Evolutionary conservation across 306 rosid genomes (phyloP).

Genomic region (Vigna hirtella): DNA sequence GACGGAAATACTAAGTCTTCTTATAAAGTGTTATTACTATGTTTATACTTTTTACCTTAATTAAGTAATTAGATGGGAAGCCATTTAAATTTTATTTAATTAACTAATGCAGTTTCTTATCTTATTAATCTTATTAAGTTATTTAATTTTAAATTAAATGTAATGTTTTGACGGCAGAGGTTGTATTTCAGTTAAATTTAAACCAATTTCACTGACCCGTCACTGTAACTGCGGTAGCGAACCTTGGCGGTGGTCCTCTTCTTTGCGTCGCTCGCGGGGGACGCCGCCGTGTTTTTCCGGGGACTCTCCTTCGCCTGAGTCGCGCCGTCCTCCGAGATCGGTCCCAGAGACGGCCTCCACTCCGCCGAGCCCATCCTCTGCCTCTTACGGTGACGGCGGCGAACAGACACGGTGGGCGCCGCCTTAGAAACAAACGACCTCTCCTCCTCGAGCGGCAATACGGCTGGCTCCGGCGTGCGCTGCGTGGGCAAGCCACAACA

Average conservation of each 20-base stretch:
- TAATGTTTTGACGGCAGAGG: background rate
- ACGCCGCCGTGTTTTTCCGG: background rate
- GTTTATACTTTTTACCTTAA: too few species aligned
- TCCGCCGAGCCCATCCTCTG: conserved; percentile 23
- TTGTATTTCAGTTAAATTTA: background rate
- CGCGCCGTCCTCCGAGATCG: conserved; percentile 61
- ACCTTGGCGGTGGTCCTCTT: conserved; percentile 18
- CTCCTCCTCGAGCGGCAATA: conserved; percentile 32
- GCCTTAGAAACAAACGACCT: conserved; percentile 39
- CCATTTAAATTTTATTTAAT: too few species aligned
- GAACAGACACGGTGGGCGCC: background rate
- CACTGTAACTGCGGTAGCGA: conserved; percentile 43
- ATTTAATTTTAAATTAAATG: too few species aligned
- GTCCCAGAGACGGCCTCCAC: conserved; percentile 70
- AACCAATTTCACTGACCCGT: conserved; percentile 50
- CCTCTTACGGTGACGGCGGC: conserved; percentile 6
- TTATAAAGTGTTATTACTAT: too few species aligned
- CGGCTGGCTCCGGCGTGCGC: background rate
- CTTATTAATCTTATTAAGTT: too few species aligned
- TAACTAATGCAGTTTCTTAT: too few species aligned
- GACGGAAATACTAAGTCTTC: too few species aligned
- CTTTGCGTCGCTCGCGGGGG: conserved; percentile 23
- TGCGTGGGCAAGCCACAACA: conserved; percentile 52
- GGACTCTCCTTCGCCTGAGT: background rate
- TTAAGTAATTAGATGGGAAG: too few species aligned